These are phyloP conservation scores for Hypoxylon sp. DNA, from an alignment of 2,329 filamentous ascomycete genomes.

Conservation along the genomic window DNA sequence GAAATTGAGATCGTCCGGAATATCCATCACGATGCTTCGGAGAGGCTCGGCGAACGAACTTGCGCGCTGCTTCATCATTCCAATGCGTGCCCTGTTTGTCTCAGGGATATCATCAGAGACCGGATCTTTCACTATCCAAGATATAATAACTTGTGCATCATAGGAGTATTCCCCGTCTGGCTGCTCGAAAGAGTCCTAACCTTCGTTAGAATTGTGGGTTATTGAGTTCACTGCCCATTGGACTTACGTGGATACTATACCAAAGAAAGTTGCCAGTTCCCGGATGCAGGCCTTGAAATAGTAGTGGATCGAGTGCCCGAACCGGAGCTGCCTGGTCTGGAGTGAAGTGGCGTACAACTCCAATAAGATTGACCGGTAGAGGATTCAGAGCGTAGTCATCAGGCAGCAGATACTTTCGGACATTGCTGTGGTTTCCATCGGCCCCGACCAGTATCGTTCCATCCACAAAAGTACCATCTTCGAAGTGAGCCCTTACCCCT, in stretches of 20 bases:
- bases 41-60: conserved; percentile 58
- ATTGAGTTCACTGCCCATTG: conserved; percentile 13
- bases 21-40: conserved; percentile 58
- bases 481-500: conserved; percentile 52
- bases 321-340: conserved; percentile 56
- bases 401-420: conserved; percentile 55
- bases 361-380: conserved; percentile 59
- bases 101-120: conserved; percentile 55
- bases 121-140: conserved; percentile 59
- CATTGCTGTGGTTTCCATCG: conserved; percentile 59
- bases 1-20: conserved; percentile 57
- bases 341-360: conserved; percentile 57
- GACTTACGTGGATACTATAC: conserved; percentile 63
- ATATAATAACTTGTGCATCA: conserved; percentile 62
- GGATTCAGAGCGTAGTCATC: conserved; percentile 53
- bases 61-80: conserved; percentile 59
- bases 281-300: conserved; percentile 69
- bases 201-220: neutral
- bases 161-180: conserved; percentile 56
- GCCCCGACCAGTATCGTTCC: conserved; percentile 59
- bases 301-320: conserved; percentile 66
- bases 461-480: conserved; percentile 53
- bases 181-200: conserved; percentile 32
- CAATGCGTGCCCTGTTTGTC: conserved; percentile 54
- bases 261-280: conserved; percentile 66